Conservation (phyloP, 495 filamentous ascomycete genomes). For the Cairneyella variabilis region DNA sequence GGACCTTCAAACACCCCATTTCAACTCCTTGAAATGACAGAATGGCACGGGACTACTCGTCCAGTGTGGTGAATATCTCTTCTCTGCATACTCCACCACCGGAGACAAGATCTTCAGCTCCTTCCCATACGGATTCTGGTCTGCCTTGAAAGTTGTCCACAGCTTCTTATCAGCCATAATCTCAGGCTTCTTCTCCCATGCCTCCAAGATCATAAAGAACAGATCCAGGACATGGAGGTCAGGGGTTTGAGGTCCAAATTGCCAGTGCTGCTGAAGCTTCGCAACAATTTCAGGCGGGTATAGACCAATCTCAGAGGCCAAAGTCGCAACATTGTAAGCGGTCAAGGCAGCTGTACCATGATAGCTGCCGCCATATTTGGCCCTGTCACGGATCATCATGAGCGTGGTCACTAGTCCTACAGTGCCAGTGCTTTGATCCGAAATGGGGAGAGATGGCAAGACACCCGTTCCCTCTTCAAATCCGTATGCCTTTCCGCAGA, state of each 20-base stretch:
- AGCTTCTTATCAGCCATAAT: background rate
- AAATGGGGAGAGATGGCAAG: constrained; percentile 30
- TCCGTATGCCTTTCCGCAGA: background rate
- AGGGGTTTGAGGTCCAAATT: background rate
- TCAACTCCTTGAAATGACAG: background rate
- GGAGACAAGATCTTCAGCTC: background rate
- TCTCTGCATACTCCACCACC: background rate
- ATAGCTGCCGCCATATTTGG: constrained; percentile 57
- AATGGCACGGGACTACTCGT: background rate
- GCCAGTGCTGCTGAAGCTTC: background rate
- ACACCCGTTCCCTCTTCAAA: constrained; percentile 20
- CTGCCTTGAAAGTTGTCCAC: background rate
- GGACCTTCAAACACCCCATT: too few species aligned
- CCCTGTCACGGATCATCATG: constrained; percentile 55
- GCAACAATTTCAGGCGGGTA: background rate
- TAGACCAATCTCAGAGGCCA: constrained; percentile 3
- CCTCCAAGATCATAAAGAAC: background rate
- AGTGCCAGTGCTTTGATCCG: constrained; percentile 27
- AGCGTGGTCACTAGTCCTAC: constrained; percentile 41
- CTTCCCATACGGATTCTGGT: background rate
- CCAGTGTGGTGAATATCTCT: background rate
- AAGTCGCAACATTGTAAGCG: constrained; percentile 49
- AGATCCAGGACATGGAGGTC: background rate
- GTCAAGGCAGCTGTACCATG: constrained; percentile 53
- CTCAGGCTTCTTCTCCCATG: background rate